Conservation (phyloP, 169 alveolate species). For the Plasmodium adleri region DNA sequence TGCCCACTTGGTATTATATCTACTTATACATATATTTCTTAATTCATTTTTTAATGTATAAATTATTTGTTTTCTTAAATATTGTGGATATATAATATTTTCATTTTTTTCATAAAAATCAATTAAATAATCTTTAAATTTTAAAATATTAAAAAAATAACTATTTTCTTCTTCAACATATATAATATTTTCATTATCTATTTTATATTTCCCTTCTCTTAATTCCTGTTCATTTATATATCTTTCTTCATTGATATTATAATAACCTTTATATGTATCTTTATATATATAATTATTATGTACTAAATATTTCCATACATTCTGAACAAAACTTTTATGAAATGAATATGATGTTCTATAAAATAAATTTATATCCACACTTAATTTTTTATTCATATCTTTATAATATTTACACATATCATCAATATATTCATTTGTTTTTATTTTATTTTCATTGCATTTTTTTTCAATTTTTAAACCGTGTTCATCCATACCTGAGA, state of each 20-base stretch:
- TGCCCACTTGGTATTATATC: conserved; percentile 85
- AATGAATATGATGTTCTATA: conserved; percentile 87
- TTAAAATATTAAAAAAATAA: conserved; percentile 79
- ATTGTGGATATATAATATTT: conserved; percentile 64
- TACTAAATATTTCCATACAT: conserved; percentile 66
- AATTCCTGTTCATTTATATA: conserved; percentile 24
- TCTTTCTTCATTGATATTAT: conserved; percentile 80
- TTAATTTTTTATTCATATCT: conserved; percentile 75
- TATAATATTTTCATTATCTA: conserved; percentile 59
- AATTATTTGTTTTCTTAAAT: conserved; percentile 60
- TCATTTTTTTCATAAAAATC: conserved; percentile 72
- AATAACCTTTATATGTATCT: conserved; percentile 84
- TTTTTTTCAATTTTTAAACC: conserved; percentile 88
- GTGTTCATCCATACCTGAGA: conserved; percentile 93
- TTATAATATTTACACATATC: conserved; percentile 78
- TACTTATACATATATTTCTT: conserved; percentile 81
- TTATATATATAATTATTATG: conserved; percentile 77
- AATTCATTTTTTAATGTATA: conserved; percentile 62
- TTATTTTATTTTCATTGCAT: conserved; percentile 76
- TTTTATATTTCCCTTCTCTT: conserved; percentile 19
- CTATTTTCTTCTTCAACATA: conserved; percentile 82
- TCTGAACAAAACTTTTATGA: conserved; percentile 78
- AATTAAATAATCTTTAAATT: conserved; percentile 72
- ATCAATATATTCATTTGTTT: conserved; percentile 79
- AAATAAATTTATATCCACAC: conserved; percentile 80